A percentile compares a stretch with the other conserved stretches of the same genome.
phyloP scores from a whole-genome alignment of 306 rosid genomes.

The Vigna mungo region DNA sequence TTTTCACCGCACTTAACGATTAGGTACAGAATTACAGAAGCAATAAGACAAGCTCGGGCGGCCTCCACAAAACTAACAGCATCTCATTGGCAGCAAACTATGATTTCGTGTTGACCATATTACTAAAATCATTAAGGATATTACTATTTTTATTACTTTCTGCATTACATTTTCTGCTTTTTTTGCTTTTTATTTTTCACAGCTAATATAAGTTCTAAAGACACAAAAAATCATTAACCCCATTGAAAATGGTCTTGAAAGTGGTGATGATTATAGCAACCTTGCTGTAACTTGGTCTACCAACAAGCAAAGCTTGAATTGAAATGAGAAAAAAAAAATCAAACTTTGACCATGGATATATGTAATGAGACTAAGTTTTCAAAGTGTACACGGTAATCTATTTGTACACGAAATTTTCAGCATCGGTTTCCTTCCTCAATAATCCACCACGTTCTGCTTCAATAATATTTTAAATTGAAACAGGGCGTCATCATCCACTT shows the following conservation, averaged over 20 bases:
- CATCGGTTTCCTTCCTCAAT: constrained; percentile 19
- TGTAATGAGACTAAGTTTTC: constrained; percentile 7
- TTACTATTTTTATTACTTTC: no score
- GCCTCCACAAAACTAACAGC: constrained; percentile 3
- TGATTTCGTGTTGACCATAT: no score
- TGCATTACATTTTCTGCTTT: no score
- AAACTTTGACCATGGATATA: constrained; percentile 3
- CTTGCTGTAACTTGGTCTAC: background rate
- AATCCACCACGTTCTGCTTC: background rate
- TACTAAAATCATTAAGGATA: no score
- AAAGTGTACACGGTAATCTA: constrained; percentile 20
- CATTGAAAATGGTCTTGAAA: background rate
- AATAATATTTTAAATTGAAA: background rate
- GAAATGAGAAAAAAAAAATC: constrained; percentile 31
- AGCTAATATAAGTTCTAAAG: no score
- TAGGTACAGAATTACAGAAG: background rate
- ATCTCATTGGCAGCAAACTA: background rate
- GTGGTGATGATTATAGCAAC: background rate
- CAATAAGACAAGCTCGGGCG: background rate
- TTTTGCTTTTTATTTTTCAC: no score
- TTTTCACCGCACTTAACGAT: no score
- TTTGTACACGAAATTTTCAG: constrained; percentile 40
- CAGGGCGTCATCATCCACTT: background rate
- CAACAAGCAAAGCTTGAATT: background rate
- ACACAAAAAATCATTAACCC: no score